A percentile compares a stretch with the other conserved stretches of the same genome.
phyloP scores from a whole-genome alignment of 202 grass and related monocot species.

The Panicum virgatum region DNA sequence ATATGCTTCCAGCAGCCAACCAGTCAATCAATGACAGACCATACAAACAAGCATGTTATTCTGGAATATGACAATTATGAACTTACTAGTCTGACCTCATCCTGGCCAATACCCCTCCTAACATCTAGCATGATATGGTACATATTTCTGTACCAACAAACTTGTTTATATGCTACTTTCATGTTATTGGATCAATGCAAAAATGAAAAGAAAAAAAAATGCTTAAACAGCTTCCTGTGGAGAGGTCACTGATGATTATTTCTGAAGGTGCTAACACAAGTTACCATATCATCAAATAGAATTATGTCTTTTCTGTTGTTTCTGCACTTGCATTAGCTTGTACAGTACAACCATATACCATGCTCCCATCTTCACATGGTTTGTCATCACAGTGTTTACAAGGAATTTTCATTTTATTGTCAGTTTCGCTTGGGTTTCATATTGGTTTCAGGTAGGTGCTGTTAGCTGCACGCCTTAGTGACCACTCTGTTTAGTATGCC shows the following conservation, averaged over 20 bases:
- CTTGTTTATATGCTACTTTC: neutral
- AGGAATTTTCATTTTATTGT: neutral
- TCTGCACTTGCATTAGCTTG: neutral
- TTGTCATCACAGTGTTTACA: neutral
- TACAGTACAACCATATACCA: neutral
- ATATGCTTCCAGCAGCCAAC: neutral
- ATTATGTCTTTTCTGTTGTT: neutral
- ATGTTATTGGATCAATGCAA: neutral
- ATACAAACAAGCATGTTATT: neutral
- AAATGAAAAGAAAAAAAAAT: neutral
- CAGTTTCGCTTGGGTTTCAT: neutral
- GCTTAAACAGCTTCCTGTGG: neutral
- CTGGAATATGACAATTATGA: neutral
- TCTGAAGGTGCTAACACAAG: neutral
- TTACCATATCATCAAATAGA: neutral
- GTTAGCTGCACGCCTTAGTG: neutral
- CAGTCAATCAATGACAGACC: neutral
- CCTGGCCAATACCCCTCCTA: neutral
- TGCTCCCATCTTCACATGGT: slow-evolving; percentile 7
- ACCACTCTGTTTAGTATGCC: neutral
- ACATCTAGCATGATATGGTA: neutral
- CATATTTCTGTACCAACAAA: neutral
- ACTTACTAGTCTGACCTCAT: neutral
- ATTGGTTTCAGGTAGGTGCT: neutral
- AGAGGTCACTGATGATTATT: slow-evolving; percentile 3